phyloP scores from a whole-genome alignment of 2,329 filamentous ascomycete species.

The Aureobasidium uvarum region DNA sequence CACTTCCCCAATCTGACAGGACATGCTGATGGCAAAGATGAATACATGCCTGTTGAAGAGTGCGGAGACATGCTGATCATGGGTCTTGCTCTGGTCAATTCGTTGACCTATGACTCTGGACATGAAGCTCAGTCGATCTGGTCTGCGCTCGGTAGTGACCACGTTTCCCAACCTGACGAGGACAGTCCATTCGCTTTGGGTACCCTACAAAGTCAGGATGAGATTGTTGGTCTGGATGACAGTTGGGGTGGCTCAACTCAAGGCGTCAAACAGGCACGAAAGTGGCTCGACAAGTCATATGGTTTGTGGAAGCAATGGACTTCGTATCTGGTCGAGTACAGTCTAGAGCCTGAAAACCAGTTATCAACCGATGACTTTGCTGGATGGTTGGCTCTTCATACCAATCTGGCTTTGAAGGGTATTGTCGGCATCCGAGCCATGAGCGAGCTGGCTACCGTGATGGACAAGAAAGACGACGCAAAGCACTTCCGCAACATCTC shows the following conservation, averaged over 20 bases:
- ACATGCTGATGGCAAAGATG: constrained; percentile 67
- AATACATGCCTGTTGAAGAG: constrained; percentile 75
- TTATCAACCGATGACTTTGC: constrained; percentile 84
- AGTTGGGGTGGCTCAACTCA: constrained; percentile 56
- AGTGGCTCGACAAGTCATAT: constrained; percentile 69
- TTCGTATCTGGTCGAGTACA: constrained; percentile 70
- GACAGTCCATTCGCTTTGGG: constrained; percentile 50
- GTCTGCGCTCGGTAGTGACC: constrained; percentile 47
- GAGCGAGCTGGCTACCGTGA: constrained; percentile 64
- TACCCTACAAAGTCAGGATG: constrained; percentile 49
- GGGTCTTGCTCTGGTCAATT: constrained; percentile 70
- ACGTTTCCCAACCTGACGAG: constrained; percentile 34
- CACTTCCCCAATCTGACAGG: constrained; percentile 77
- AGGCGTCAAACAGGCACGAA: constrained; percentile 57
- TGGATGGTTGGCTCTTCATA: constrained; percentile 73
- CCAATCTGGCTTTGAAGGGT: constrained; percentile 78
- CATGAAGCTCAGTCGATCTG: constrained; percentile 58
- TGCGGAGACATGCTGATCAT: constrained; percentile 71
- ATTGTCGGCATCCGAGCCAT: constrained; percentile 80
- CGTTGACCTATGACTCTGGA: constrained; percentile 62
- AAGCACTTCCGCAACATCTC: constrained; percentile 61
- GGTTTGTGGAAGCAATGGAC: constrained; percentile 75
- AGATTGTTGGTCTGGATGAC: constrained; percentile 59
- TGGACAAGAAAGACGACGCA: constrained; percentile 57
- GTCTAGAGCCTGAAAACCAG: constrained; percentile 71